Conservation (phyloP, 305 asterid species). For the Salvia sclarea region DNA sequence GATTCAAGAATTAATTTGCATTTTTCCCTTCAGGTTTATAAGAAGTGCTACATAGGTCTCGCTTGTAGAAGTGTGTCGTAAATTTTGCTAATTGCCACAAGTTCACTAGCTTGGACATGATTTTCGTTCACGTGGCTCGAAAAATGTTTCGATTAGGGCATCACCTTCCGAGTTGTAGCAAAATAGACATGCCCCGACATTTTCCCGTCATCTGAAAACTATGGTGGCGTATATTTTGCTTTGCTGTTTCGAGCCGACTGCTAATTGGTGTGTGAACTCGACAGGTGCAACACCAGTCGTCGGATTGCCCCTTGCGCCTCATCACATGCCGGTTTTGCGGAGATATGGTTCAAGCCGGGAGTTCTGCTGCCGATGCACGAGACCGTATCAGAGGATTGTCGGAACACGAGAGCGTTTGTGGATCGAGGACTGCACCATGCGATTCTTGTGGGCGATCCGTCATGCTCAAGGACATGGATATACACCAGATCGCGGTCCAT, state of each 20-base stretch:
- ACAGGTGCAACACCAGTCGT: conserved; percentile 89
- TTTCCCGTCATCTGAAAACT: not conserved
- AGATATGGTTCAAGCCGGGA: conserved; percentile 96
- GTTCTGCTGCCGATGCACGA: conserved; percentile 67
- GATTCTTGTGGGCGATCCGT: conserved; percentile 95
- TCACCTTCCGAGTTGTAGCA: not conserved
- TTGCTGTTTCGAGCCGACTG: conserved; percentile 1
- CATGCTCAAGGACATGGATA: conserved; percentile 97
- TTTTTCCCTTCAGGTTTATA: too few species aligned
- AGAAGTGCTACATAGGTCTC: not conserved
- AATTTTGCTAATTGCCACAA: not conserved
- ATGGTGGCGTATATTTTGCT: too few species aligned
- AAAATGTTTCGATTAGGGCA: not conserved
- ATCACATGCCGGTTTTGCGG: conserved; percentile 90
- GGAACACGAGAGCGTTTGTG: conserved; percentile 89
- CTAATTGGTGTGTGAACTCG: not conserved
- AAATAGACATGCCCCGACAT: not conserved
- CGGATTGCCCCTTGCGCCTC: conserved; percentile 72
- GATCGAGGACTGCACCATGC: conserved; percentile 94
- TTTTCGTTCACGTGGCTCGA: not conserved
- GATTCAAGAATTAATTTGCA: too few species aligned
- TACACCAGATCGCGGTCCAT: conserved; percentile 91
- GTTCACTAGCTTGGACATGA: not conserved
- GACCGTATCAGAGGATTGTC: conserved; percentile 85
- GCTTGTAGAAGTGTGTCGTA: not conserved